phyloP scores from a whole-genome alignment of 495 filamentous ascomycete genomes.

The Talaromyces thailandensis region DNA sequence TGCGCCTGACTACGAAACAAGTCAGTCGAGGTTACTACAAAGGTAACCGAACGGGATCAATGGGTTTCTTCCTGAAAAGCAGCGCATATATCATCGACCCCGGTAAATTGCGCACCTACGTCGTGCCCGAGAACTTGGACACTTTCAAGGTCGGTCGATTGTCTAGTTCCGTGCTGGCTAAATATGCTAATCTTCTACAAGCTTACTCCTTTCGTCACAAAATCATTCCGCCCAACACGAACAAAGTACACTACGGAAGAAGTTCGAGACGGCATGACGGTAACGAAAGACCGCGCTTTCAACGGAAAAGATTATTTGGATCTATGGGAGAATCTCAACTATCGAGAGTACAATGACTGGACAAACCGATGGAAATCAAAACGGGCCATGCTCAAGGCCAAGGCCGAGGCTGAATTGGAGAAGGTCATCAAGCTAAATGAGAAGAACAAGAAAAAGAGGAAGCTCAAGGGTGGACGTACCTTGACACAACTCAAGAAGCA shows the following conservation, averaged over 20 bases:
- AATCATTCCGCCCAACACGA: conserved; percentile 40
- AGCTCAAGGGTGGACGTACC: background rate
- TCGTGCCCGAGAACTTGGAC: conserved; percentile 57
- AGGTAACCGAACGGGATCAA: conserved; percentile 77
- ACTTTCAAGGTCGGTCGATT: conserved; percentile 56
- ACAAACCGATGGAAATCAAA: background rate
- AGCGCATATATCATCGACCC: conserved; percentile 79
- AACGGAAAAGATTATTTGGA: conserved; percentile 30
- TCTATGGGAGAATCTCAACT: conserved; percentile 20
- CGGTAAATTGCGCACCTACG: conserved; percentile 83
- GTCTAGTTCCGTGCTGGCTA: background rate
- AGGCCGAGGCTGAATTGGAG: background rate
- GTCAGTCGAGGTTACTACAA: conserved; percentile 95
- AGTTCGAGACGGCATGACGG: conserved; percentile 14
- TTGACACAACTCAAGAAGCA: background rate
- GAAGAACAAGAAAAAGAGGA: background rate
- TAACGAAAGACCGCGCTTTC: conserved; percentile 22
- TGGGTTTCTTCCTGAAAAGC: conserved; percentile 78
- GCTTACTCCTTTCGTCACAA: conserved; percentile 84
- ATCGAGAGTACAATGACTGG: background rate
- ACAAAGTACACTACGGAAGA: conserved; percentile 28
- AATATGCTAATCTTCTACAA: conserved; percentile 19
- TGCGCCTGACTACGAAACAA: conserved; percentile 85
- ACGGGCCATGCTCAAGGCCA: background rate
- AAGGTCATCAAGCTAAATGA: background rate